These are phyloP conservation scores for Podospora bellae-mahoneyi DNA, from an alignment of 495 filamentous ascomycete genomes.

Conservation along the genomic window DNA sequence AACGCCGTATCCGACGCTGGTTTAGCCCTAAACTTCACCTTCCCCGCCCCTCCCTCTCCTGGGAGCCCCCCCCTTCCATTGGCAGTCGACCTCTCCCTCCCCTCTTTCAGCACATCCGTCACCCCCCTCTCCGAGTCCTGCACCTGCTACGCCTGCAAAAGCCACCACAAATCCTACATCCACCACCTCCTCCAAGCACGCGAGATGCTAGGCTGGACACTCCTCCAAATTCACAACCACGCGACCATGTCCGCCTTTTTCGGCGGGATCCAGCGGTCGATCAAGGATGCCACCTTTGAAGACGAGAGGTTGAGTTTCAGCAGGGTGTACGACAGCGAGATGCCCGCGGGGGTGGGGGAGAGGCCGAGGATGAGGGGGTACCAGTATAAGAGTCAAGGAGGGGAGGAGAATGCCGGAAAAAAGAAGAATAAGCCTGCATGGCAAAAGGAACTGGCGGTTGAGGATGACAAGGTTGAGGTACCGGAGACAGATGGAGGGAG, in stretches of 20 bases:
- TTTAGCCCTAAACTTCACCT: slow-evolving; percentile 76
- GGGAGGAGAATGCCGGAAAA: slow-evolving; percentile 41
- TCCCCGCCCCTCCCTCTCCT: slow-evolving; percentile 50
- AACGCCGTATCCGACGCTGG: slow-evolving; percentile 74
- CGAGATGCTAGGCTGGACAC: slow-evolving; percentile 94
- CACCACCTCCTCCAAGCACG: slow-evolving; percentile 82
- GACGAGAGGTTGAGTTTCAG: slow-evolving; percentile 55
- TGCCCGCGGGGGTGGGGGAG: slow-evolving; percentile 71
- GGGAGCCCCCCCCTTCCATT: slow-evolving; percentile 44
- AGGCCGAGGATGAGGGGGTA: slow-evolving; percentile 84
- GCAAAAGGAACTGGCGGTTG: slow-evolving; percentile 35
- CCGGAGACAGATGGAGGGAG: slow-evolving; percentile 26
- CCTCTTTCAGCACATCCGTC: slow-evolving; percentile 53
- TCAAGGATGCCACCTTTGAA: slow-evolving; percentile 60
- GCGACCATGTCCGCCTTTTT: slow-evolving; percentile 72
- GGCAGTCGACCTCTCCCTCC: slow-evolving; percentile 71
- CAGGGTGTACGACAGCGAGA: slow-evolving; percentile 57
- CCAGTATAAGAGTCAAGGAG: slow-evolving; percentile 68
- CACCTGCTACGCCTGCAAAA: slow-evolving; percentile 76
- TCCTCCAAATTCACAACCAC: slow-evolving; percentile 89
- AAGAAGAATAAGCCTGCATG: slow-evolving; percentile 69
- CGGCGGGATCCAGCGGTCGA: slow-evolving; percentile 51
- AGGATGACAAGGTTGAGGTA: slow-evolving; percentile 20
- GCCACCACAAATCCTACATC: slow-evolving; percentile 82
- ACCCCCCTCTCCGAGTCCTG: slow-evolving; percentile 59